Evolutionary conservation across 148 eudicot species (phyloP), one percentile per base, ranked within the genome.

Genomic region (Rhododendron griersonianum): DNA sequence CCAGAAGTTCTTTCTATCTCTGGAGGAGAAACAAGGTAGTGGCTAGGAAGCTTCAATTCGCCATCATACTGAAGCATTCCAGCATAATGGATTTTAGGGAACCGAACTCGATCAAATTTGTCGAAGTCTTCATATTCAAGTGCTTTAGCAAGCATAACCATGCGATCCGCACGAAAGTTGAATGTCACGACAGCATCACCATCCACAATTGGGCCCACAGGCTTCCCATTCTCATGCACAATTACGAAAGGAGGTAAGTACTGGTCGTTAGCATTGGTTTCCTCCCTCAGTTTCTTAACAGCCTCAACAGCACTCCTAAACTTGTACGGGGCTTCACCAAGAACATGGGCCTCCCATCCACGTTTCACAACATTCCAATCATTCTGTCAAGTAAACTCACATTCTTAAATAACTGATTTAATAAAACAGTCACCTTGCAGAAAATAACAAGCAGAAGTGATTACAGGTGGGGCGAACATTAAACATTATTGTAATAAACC

Each of bases 271-370:
- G 92, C 89, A 10, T 89, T 88, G 11, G 96, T 95, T 11, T 69
- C 87, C 84, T 89, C 92, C 88, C 98, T 92, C 89, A 96, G 84
- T 71, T 73, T 96, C 91, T 95, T 95, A 83, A 96, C 92, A 67
- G 99, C 98, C 83, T 96, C 96, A 74, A 94, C 65, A 50, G 96
- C 91, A 88, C 76, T 90, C 82, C 71, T 96, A 77, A 96, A 96
- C 88, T 96, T 93, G 89, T 96, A 85, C 30, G 96, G 99, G 81
- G 99, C 96, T 92, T 96, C 98, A 85, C 99, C 99, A 86, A 96
- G 99, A 80, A 96, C 99, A 85, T 96, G 99, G 55, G 99, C 98
- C 89, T 96, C 98, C 99, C 99, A 96, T 47, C 98, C 98, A 57
- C 98, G 92, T 87, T 96, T 96, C 76, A 96, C 96, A 85, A 96